These are phyloP conservation scores for Populus tremula DNA, from an alignment of 345 rosid genomes.

Conservation along the genomic window DNA sequence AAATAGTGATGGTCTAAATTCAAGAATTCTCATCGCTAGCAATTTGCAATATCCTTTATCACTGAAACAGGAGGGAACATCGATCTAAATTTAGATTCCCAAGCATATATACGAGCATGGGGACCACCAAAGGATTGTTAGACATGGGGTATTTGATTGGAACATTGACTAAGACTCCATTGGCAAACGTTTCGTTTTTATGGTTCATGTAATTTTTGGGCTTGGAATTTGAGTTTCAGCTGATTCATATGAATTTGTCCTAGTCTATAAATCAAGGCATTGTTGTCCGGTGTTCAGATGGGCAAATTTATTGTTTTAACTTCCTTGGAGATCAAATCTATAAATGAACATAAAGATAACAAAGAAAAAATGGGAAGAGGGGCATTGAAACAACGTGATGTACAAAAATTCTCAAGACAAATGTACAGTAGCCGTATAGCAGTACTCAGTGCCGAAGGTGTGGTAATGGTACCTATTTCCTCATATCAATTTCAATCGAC, in stretches of 20 bases:
- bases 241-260: constrained; percentile 11
- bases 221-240: background rate
- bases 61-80: background rate
- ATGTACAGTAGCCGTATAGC: constrained; percentile 43
- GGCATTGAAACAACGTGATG: constrained; percentile 15
- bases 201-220: background rate
- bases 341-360: constrained; percentile 12
- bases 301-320: background rate
- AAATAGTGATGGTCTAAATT: background rate
- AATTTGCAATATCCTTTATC: background rate
- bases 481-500: constrained; percentile 15
- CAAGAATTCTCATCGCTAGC: background rate
- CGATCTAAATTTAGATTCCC: background rate
- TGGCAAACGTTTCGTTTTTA: background rate
- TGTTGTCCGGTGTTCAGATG: background rate
- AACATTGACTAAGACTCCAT: background rate
- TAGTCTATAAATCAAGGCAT: background rate
- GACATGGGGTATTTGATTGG: background rate
- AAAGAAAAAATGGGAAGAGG: background rate
- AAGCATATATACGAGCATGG: background rate
- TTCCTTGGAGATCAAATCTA: constrained; percentile 11
- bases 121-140: background rate
- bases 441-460: constrained; percentile 15
- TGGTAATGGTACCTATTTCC: background rate
- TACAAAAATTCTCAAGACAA: constrained; percentile 37